Percentiles rank a stretch among this genome's conserved stretches.
Evolutionary conservation across 202 grass and related monocot genomes (phyloP).

Genomic region (Digitaria exilis): DNA sequence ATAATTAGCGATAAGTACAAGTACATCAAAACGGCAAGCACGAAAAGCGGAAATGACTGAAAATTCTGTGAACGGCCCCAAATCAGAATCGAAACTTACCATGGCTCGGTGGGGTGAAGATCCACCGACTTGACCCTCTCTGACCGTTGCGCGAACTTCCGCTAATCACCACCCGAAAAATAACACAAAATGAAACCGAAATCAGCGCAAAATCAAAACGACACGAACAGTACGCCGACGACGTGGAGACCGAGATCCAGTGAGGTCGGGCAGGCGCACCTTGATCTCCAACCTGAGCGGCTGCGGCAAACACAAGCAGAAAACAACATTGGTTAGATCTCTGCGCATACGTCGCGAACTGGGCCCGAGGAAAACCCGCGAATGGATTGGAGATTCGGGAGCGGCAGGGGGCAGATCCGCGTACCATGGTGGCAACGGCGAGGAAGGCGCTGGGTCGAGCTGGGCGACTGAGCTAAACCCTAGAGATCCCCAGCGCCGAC

Average conservation of each 20-base stretch:
- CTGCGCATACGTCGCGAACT: neutral
- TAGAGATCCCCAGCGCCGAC: slow-evolving; percentile 18
- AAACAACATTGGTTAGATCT: slow-evolving; percentile 67
- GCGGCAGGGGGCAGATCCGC: slow-evolving; percentile 42
- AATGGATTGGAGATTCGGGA: slow-evolving; percentile 22
- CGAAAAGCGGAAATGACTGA: slow-evolving; percentile 4
- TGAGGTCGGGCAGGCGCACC: slow-evolving; percentile 45
- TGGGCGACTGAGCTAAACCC: neutral
- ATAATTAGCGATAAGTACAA: slow-evolving; percentile 6
- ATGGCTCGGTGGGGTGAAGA: slow-evolving; percentile 97
- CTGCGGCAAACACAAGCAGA: slow-evolving; percentile 53
- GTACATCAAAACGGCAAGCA: neutral
- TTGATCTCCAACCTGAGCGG: slow-evolving; percentile 99
- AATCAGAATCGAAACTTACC: slow-evolving; percentile 45
- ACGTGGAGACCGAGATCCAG: slow-evolving; percentile 43
- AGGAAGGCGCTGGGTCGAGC: neutral
- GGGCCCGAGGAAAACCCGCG: neutral
- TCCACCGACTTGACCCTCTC: slow-evolving; percentile 98
- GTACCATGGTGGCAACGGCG: slow-evolving; percentile 49
- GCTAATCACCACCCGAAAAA: slow-evolving; percentile 52
- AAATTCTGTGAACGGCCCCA: neutral
- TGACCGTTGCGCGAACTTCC: slow-evolving; percentile 93
- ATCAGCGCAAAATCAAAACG: slow-evolving; percentile 38
- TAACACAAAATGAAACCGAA: slow-evolving; percentile 44
- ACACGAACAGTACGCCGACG: neutral